Evolutionary conservation across 2,329 filamentous ascomycete genomes (phyloP), one percentile per base, ranked within the genome.

Genomic region (Thielaviopsis musarum): DNA sequence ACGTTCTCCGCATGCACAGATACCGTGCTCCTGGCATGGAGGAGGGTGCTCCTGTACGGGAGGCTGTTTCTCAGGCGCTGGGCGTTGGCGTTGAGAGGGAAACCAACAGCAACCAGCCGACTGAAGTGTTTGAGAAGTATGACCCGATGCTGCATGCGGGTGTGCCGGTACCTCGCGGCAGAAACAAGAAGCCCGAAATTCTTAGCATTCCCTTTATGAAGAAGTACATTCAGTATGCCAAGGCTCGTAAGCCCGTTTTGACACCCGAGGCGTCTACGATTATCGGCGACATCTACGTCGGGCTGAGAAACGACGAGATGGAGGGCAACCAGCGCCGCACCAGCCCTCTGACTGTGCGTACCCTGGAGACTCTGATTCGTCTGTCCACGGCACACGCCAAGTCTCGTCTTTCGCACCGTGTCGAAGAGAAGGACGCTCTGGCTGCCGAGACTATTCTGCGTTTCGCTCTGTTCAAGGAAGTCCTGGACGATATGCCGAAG

Each of bases 181-280:
- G 88, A 48, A 87, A 88, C 12, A 82, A 82, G 70, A 85, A 86
- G 64, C 82, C 87, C 5, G 90, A 96, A 70, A 88, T 98, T 15
- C 76, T 98, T 58, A 95, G 88, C 73, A 96, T 98, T 62, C 88
- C 91, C 0, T 98, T 98, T 73, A 90, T 98, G 77, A 98, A 98
- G 75, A 98, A 98, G 73, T 98, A 96, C 71, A 94, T 98, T 53
- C 93, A 98, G 69, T 98, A 98, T 70, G 90, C 93, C 64, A 98
- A 98, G 75, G 87, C 82, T 41, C 79, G 93, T 68, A 94, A 90
- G 78, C 93, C 93, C 0, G 76, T 95, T 49, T 75, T 98, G 63
- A 95, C 91, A 0, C 89, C 93, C 68, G 89, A 89, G 52, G 91
- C 93, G 5, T 88, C 90, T 12, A 89, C 96, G 65, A 88, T 94